These are phyloP conservation scores for Porodaedalea pini DNA, from an alignment of 1,284 basidiomycete genomes.

Conservation along the genomic window DNA sequence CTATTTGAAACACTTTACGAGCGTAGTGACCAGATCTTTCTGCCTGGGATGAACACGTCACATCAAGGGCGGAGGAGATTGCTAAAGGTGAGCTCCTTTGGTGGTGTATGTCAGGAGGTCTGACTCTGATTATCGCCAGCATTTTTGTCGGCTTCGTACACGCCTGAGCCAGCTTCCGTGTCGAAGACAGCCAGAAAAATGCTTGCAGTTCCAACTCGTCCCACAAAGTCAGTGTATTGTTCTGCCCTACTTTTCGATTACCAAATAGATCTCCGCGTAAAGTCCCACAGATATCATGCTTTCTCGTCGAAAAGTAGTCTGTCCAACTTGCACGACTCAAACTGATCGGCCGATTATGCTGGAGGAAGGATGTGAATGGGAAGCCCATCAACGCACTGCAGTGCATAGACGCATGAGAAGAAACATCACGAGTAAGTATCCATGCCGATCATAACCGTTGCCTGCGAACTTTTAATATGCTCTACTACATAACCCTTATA, in stretches of 20 bases:
- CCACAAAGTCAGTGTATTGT: slow-evolving; percentile 42
- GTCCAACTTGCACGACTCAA: slow-evolving; percentile 68
- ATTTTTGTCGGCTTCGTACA: slow-evolving; percentile 49
- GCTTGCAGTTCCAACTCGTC: slow-evolving; percentile 43
- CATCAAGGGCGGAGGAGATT: slow-evolving; percentile 47
- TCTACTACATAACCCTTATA: too few species aligned
- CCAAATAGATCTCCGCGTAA: background rate
- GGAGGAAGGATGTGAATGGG: slow-evolving; percentile 64
- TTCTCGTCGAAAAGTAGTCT: slow-evolving; percentile 58
- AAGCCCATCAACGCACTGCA: slow-evolving; percentile 57
- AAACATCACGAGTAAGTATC: too few species aligned
- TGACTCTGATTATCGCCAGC: slow-evolving; percentile 35
- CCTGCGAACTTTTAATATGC: too few species aligned
- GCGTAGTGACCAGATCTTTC: slow-evolving; percentile 42
- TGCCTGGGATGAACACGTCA: slow-evolving; percentile 56
- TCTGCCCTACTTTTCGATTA: slow-evolving; percentile 12
- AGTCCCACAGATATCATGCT: slow-evolving; percentile 58
- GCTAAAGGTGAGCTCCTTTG: slow-evolving; percentile 38
- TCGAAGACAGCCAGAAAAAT: slow-evolving; percentile 55
- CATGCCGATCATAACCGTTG: too few species aligned
- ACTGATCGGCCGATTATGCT: slow-evolving; percentile 69
- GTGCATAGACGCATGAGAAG: slow-evolving; percentile 42
- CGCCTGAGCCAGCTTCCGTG: slow-evolving; percentile 59
- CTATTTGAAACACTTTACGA: background rate
- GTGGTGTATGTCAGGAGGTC: background rate